A percentile compares a stretch with the other conserved stretches of the same genome.
phyloP scores from a whole-genome alignment of 2,329 filamentous ascomycete species.

The Aspergillus ochraceoroseus region DNA sequence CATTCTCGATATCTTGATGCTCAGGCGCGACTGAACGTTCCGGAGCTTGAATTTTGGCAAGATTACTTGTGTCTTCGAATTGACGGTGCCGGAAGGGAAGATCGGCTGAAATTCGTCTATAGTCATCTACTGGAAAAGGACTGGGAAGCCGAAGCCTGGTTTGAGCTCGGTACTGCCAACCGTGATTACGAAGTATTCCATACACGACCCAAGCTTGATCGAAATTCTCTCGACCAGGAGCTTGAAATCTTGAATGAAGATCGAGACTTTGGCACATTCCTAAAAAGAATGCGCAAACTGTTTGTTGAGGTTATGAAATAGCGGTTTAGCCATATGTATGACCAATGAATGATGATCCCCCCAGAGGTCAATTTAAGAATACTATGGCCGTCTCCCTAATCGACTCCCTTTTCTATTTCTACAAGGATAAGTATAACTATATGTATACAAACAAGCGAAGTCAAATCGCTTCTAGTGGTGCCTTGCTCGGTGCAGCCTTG shows the following conservation, averaged over 20 bases:
- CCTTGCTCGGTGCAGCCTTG: no score
- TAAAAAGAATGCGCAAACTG: conserved; percentile 59
- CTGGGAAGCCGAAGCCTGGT: conserved; percentile 87
- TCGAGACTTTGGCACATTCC: conserved; percentile 55
- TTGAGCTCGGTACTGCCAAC: conserved; percentile 76
- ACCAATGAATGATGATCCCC: conserved; percentile 9
- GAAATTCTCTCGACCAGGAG: conserved; percentile 51
- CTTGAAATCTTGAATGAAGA: conserved; percentile 57
- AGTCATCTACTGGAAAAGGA: conserved; percentile 80
- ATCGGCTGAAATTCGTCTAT: conserved; percentile 85
- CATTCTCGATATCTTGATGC: conserved; percentile 68
- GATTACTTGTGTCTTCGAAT: conserved; percentile 82
- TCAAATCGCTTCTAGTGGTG: no score
- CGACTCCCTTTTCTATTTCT: no score
- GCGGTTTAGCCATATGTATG: conserved; percentile 10
- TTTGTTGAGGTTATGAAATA: conserved; percentile 54
- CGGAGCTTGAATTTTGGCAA: conserved; percentile 95
- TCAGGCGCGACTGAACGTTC: conserved; percentile 82
- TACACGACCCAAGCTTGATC: conserved; percentile 63
- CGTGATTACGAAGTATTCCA: conserved; percentile 81
- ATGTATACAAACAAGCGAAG: no score
- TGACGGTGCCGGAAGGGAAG: conserved; percentile 78
- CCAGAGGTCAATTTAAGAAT: no score
- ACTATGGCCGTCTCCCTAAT: no score
- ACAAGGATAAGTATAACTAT: no score